phyloP scores from a whole-genome alignment of 139 green algal species.

The Micromonas pusilla region DNA sequence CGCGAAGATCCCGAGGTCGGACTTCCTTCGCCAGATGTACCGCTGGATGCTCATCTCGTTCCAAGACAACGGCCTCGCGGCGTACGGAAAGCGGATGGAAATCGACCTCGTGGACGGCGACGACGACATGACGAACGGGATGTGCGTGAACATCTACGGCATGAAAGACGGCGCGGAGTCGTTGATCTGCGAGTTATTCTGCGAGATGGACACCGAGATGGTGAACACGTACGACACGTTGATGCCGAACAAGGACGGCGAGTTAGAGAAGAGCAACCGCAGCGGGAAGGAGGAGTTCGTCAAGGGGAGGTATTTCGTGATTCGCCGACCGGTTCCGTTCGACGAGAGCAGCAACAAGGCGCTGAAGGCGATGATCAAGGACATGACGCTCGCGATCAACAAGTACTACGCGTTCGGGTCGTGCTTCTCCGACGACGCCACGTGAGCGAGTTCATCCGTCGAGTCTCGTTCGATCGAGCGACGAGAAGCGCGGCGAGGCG shows the following conservation, averaged over 20 bases:
- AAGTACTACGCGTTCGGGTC: slow-evolving; percentile 19
- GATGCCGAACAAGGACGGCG: background rate
- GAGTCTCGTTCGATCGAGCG: too few relatives aligned
- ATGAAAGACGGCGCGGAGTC: slow-evolving; percentile 5
- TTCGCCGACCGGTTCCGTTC: slow-evolving; percentile 1
- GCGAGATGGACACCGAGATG: slow-evolving; percentile 9
- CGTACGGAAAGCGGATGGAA: slow-evolving; percentile 24
- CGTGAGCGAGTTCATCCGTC: background rate
- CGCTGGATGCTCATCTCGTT: background rate
- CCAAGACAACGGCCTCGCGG: background rate
- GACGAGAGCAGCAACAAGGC: background rate
- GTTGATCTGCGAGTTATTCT: slow-evolving; percentile 3
- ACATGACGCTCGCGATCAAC: slow-evolving; percentile 18
- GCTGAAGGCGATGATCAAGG: slow-evolving; percentile 23
- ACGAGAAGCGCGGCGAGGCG: too few relatives aligned
- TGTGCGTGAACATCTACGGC: slow-evolving; percentile 1
- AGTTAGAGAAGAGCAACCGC: slow-evolving; percentile 15
- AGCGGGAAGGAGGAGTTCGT: slow-evolving; percentile 20
- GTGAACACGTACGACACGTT: slow-evolving; percentile 12
- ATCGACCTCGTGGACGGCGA: slow-evolving; percentile 6
- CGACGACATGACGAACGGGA: slow-evolving; percentile 4
- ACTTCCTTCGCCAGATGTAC: slow-evolving; percentile 26
- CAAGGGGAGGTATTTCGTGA: slow-evolving; percentile 17
- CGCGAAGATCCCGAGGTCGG: background rate
- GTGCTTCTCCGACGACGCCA: slow-evolving; percentile 10